Evolutionary conservation across 371 early-diverging fungal species (phyloP).

Genomic region (Circinella umbellata): DNA sequence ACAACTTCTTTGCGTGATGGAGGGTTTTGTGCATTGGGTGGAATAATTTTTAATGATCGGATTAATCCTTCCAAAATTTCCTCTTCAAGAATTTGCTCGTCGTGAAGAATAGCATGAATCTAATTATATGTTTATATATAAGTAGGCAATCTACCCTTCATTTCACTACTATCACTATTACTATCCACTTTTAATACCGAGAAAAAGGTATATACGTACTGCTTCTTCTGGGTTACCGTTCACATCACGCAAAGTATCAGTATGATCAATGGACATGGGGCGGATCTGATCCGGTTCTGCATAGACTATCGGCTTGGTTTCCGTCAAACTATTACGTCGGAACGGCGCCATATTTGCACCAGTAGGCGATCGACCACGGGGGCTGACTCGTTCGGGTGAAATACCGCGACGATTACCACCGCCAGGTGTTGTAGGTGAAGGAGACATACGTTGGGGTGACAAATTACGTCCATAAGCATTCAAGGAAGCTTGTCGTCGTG

Average conservation of each 20-base stretch:
- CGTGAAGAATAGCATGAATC: slow-evolving; percentile 57
- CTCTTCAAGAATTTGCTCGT: slow-evolving; percentile 78
- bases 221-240: slow-evolving; percentile 58
- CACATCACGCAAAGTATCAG: slow-evolving; percentile 29
- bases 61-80: slow-evolving; percentile 91
- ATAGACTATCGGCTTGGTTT: slow-evolving; percentile 19
- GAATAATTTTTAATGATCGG: slow-evolving; percentile 84
- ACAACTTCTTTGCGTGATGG: slow-evolving; percentile 86
- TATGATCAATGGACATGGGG: slow-evolving; percentile 49
- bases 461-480: slow-evolving; percentile 38
- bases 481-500: slow-evolving; percentile 47
- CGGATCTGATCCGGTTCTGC: slow-evolving; percentile 35
- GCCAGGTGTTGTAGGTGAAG: slow-evolving; percentile 10
- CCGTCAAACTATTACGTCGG: slow-evolving; percentile 37
- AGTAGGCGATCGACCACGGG: slow-evolving; percentile 47
- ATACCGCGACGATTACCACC: slow-evolving; percentile 34
- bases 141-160: too few species aligned
- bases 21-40: slow-evolving; percentile 82
- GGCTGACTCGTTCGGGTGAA: slow-evolving; percentile 37
- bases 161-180: too few species aligned
- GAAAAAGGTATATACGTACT: slow-evolving; percentile 18
- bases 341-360: slow-evolving; percentile 24
- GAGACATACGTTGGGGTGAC: slow-evolving; percentile 38
- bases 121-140: slow-evolving; percentile 16
- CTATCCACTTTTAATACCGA: too few species aligned